These are phyloP conservation scores for Lycium ferocissimum DNA, from an alignment of 257 asterid genomes.

Conservation along the genomic window DNA sequence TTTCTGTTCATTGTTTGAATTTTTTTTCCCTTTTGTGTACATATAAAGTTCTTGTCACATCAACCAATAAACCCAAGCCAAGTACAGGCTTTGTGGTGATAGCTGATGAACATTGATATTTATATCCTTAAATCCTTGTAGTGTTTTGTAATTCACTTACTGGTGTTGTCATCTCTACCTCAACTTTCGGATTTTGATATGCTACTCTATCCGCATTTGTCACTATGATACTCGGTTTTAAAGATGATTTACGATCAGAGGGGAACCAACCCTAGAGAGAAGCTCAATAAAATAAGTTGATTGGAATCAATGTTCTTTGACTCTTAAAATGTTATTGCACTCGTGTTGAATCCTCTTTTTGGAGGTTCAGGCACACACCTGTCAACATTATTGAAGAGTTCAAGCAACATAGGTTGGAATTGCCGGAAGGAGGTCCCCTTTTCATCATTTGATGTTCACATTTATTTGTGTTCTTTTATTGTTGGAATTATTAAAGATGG, in stretches of 20 bases:
- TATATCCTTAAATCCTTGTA: not conserved
- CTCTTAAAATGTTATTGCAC: no score
- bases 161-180: not conserved
- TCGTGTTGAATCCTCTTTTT: no score
- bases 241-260: no score
- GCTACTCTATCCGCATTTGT: not conserved
- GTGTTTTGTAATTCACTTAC: constrained; percentile 13
- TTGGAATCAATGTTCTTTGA: no score
- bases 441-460: not conserved
- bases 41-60: constrained; percentile 24
- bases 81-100: constrained; percentile 26
- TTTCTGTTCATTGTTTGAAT: constrained; percentile 23
- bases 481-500: not conserved
- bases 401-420: not conserved
- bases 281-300: not conserved
- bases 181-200: not conserved
- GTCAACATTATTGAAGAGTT: no score
- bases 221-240: not conserved
- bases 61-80: constrained; percentile 25
- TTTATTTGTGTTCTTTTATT: not conserved
- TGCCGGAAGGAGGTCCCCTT: not conserved
- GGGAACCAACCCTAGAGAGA: not conserved
- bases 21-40: not conserved
- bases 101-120: constrained; percentile 19
- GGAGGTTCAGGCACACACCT: no score